Conservation (phyloP, 106 monocot genomes). For the Cymbidium sinense region DNA sequence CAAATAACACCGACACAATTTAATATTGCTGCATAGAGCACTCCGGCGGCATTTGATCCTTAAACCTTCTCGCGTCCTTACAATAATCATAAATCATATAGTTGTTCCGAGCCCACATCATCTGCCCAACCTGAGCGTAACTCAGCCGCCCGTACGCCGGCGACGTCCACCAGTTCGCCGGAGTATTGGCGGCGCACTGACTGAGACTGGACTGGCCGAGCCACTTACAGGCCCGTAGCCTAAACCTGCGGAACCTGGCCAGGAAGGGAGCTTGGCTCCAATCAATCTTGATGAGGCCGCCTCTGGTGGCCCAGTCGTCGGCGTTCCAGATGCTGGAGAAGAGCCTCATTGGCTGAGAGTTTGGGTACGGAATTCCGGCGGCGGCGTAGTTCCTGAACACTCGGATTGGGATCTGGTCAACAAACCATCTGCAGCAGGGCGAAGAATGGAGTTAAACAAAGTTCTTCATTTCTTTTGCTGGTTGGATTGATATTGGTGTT, state of each 20-base stretch:
- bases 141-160: constrained; percentile 8
- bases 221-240: constrained; percentile 13
- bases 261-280: constrained; percentile 61
- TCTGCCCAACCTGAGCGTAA: constrained; percentile 15
- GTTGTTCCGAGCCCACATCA: constrained; percentile 25
- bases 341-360: constrained; percentile 40
- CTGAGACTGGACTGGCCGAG: neutral
- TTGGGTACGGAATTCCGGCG: constrained; percentile 44
- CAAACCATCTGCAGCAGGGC: constrained; percentile 37
- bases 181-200: neutral
- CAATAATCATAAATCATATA: constrained; percentile 31
- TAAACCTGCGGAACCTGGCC: constrained; percentile 38
- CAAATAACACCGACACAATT: neutral
- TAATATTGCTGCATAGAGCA: constrained; percentile 7
- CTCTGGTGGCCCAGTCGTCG: constrained; percentile 51
- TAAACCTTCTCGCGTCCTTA: constrained; percentile 15
- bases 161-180: constrained; percentile 17
- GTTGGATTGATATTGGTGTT: no score
- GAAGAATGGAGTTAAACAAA: neutral
- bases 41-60: constrained; percentile 13
- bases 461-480: no score
- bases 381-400: constrained; percentile 49
- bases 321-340: constrained; percentile 77
- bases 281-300: constrained; percentile 58
- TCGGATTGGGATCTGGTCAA: constrained; percentile 45